Conservation (phyloP, 208 protist species). For the Acanthamoeba rhysodes region DNA sequence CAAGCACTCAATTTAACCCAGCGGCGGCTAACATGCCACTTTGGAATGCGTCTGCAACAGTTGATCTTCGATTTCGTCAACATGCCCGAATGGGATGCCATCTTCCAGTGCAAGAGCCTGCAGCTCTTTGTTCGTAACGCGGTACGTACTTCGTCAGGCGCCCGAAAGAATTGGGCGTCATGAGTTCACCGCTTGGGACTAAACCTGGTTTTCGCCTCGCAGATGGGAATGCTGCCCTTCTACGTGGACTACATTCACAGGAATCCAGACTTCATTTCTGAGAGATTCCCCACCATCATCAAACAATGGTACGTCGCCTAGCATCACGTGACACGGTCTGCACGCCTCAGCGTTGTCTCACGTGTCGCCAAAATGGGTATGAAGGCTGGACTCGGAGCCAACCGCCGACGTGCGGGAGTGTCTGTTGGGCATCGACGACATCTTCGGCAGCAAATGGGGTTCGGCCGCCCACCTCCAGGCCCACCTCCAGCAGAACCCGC, state of each 20-base stretch:
- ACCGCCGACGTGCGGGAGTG: neutral
- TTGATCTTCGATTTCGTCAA: slow-evolving; percentile 39
- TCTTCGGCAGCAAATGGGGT: slow-evolving; percentile 18
- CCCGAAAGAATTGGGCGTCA: no score
- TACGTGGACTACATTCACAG: slow-evolving; percentile 57
- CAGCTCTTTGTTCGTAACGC: slow-evolving; percentile 45
- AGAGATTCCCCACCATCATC: slow-evolving; percentile 23
- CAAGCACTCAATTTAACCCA: neutral
- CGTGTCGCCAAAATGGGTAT: neutral
- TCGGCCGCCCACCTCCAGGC: slow-evolving; percentile 17
- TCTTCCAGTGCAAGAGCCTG: slow-evolving; percentile 51
- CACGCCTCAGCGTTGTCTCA: neutral
- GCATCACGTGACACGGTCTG: no score
- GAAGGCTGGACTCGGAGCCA: neutral
- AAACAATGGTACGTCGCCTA: neutral
- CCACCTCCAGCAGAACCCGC: neutral
- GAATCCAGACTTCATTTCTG: slow-evolving; percentile 53
- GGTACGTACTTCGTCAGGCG: neutral
- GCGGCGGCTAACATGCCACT: neutral
- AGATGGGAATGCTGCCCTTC: slow-evolving; percentile 68
- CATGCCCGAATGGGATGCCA: slow-evolving; percentile 30
- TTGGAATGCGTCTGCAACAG: neutral
- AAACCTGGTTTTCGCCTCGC: neutral
- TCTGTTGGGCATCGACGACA: neutral
- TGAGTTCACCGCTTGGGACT: neutral